Evolutionary conservation across 306 rosid genomes (phyloP).

Genomic region (Corylus heterophylla): DNA sequence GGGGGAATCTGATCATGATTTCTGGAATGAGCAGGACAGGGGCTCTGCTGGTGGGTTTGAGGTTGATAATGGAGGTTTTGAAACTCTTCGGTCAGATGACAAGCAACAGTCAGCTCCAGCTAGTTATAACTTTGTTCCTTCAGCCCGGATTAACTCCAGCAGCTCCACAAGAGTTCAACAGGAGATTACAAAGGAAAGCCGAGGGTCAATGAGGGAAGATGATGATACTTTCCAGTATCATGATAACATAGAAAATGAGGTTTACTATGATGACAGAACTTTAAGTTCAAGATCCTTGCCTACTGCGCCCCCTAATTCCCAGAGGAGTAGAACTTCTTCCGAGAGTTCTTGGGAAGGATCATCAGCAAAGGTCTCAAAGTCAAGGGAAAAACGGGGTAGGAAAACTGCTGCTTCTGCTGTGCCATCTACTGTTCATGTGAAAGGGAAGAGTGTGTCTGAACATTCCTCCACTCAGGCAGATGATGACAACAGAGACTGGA

Average conservation of each 20-base stretch:
- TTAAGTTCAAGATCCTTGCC: conserved; percentile 51
- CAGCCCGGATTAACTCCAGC: conserved; percentile 49
- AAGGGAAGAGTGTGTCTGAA: conserved; percentile 72
- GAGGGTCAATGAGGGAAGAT: conserved; percentile 49
- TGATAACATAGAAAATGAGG: conserved; percentile 67
- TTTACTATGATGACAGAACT: conserved; percentile 63
- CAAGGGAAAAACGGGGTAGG: conserved; percentile 75
- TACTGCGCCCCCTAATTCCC: conserved; percentile 47
- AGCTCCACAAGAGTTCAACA: conserved; percentile 48
- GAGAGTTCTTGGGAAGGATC: conserved; percentile 97
- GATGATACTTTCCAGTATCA: conserved; percentile 66
- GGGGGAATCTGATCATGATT: conserved; percentile 62
- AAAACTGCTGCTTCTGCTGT: conserved; percentile 38
- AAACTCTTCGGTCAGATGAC: conserved; percentile 66
- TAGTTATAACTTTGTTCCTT: conserved; percentile 52
- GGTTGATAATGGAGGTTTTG: conserved; percentile 67
- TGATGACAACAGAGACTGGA: conserved; percentile 76
- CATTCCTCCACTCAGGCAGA: conserved; percentile 61
- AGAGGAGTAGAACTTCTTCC: conserved; percentile 67
- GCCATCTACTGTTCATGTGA: conserved; percentile 49
- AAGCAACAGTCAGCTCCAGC: conserved; percentile 78
- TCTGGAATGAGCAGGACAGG: conserved; percentile 91
- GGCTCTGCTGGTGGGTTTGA: conserved; percentile 68
- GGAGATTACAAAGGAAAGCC: conserved; percentile 61
- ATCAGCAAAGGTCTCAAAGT: conserved; percentile 66